Evolutionary conservation across 2,329 filamentous ascomycete species (phyloP), one percentile per base, ranked within the genome.

Genomic region (Cyphellophora attinorum): DNA sequence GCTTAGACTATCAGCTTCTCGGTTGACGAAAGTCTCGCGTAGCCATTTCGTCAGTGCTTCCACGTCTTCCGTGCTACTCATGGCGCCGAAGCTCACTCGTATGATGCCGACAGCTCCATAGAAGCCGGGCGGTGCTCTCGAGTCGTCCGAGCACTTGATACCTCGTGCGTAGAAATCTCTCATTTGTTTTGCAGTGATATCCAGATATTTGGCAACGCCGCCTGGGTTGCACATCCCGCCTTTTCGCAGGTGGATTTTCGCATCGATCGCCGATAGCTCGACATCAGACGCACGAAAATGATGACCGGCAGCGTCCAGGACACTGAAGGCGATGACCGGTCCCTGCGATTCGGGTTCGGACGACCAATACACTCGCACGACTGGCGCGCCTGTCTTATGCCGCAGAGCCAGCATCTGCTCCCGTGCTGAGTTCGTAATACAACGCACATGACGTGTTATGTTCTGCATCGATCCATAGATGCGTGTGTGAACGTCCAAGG

Each of bases 31-130:
- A 1, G 61, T 58, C 18, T 89, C 44, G 35, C n/a, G n/a, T n/a
- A n/a, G n/a, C n/a, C n/a, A n/a, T n/a, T n/a, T n/a, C n/a, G n/a
- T n/a, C n/a, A 95, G 85, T 10, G 59, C 63, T 18, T 77, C 66
- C 8, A 94, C 74, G 53, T 96, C 89, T 5, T 65, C 63, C 16
- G 72, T 51, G 5, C 76, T 89, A 50, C 83, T 94, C 83, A 94
- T 93, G 0, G 88, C 84, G 3, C 89, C 89, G 0, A 96, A 57
- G 48, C 88, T 95, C 18, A 79, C 76, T 39, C 89, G 76, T 42
- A 95, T 74, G 23, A 93, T 75, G 1, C 89, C 91, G 0, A 85
- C 93, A 2, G 88, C 85, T 48, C 88, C 93, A 8, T 8, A n/a
- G 21, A 25, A 25, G n/a, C 85, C 86, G 19, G 72, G 70, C 45